Base-by-base conservation (phyloP, 163 green algal species). In the Trebouxiophyceae sp. region DNA sequence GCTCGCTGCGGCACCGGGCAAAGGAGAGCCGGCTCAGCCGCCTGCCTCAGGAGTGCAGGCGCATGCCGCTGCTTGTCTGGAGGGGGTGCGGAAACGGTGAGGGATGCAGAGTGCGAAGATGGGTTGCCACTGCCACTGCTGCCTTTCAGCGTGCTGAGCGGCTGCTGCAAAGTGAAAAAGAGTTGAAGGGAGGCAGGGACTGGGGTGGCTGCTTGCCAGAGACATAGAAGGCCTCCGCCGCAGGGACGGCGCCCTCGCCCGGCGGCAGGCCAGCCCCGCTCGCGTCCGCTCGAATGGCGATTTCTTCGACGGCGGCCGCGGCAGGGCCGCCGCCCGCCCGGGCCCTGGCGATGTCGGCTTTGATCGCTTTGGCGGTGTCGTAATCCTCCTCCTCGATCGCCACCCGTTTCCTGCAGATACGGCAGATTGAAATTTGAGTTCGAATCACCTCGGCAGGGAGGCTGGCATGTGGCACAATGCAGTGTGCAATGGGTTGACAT, bases 291-390 rank as follows among this genome's bases (percentile, higher is more conserved):
- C 47, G n/a, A 5, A 5, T 26, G 16, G 26, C 16, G 47, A 22
- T 26, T 57, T 26, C 19, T 29, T 12, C 12, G 47, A 5, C 19
- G 47, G 20, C 16, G 22, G 16, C 26, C 16, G 12, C 47, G 47
- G 12, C 16, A 22, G 47, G 24, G 26, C 33, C 5, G 5, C 24
- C 55, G 26, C 26, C 24, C 22, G 55, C 26, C 55, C 89, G 75
- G 69, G 96, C 74, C 63, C 86, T 85, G 39, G 93, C 88, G 8
- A 96, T 91, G 66, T 96, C 82, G 30, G 71, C 63, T 66, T 97
- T 97, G 57, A 97, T 81, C 23, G 74, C 66, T 70, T 97, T 97
- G 22, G 92, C 92, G 0, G 79, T 72, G 74, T 98, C 92, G 73
- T 97, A 98, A 65, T 98, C 92, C 72, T 76, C 70, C 4, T 27